Base-by-base conservation (phyloP, 805 yeast species). In the Nakazawaea laoshanensis region DNA sequence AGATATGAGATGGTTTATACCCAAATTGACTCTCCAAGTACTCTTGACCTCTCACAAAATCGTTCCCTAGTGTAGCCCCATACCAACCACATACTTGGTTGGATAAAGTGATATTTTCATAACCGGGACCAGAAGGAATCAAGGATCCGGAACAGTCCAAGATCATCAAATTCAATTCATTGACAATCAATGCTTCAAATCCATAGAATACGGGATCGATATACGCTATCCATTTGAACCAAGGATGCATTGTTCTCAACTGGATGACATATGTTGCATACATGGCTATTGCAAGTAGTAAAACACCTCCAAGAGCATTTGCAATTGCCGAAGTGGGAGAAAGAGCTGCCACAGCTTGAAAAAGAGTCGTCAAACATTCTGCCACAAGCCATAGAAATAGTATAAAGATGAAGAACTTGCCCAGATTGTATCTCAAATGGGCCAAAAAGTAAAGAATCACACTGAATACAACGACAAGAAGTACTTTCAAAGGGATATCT, bases 221-320 rank as follows among this genome's bases (percentile, higher is more conserved):
- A 43, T 71, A 76, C 51, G 70, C 69, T 40, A 76, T 71, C 82
- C 81, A 76, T 42, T 74, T 61, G 22, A 75, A 67, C 82, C 82
- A 76, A 31, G 73, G 76, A 42, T 72, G 76, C 78, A 77, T 71
- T 10, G 64, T 57, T 3, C 67, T 65, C 24, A 66, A 52, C 32
- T 80, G 83, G 41, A 77, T 65, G 55, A 75, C 67, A 50, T 60
- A 74, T 21, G 84, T 80, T n/a, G 84, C 66, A 52, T 77, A 79
- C 40, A 74, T 57, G 16, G 68, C 57, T 38, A 72, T 46, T 4
- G 63, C 59, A 38, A 78, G 51, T 45, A 77, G 52, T 13, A 65
- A 42, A 10, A 76, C 41, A 53, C 83, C 80, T 9, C 77, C 73
- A 18, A 76, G 47, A 14, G 77, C 63, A 58, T 70, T 74, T 3